Percentiles rank a stretch among this genome's conserved stretches.
Evolutionary conservation across 1,139 yeast species (phyloP).

Genomic region (Geotrichum europaeum): DNA sequence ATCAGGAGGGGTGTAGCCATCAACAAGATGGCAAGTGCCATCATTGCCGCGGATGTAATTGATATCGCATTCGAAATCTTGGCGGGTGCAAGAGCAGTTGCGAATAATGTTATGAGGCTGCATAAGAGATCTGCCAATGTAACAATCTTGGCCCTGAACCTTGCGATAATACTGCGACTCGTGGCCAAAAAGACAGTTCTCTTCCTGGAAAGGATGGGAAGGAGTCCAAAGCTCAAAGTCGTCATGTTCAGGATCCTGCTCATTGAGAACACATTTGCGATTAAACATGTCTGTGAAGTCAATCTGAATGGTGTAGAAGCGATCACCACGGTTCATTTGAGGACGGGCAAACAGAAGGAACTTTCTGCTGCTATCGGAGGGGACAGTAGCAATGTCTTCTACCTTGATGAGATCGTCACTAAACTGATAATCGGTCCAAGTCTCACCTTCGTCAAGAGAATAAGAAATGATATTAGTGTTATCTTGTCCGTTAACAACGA

Average conservation of each 20-base stretch:
- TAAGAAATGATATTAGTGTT: conserved; percentile 55
- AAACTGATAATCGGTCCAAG: conserved; percentile 68
- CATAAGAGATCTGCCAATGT: conserved; percentile 48
- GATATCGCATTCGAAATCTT: conserved; percentile 92
- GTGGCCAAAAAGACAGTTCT: conserved; percentile 83
- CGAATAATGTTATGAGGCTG: conserved; percentile 53
- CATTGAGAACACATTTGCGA: conserved; percentile 65
- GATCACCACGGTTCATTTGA: conserved; percentile 39
- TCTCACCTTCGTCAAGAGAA: conserved; percentile 72
- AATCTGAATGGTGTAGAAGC: conserved; percentile 46
- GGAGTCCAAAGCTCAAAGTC: conserved; percentile 89
- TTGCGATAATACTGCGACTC: conserved; percentile 73
- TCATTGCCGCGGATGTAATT: conserved; percentile 66
- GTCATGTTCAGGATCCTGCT: conserved; percentile 50
- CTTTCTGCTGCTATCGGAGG: conserved; percentile 78
- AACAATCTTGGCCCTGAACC: conserved; percentile 62
- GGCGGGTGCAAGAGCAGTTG: conserved; percentile 79
- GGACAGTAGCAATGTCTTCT: conserved; percentile 79
- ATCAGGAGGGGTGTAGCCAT: conserved; percentile 64
- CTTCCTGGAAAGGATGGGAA: conserved; percentile 52
- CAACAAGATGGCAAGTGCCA: conserved; percentile 79
- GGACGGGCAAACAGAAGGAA: conserved; percentile 51
- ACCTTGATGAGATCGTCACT: conserved; percentile 51
- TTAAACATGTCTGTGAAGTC: conserved; percentile 64
- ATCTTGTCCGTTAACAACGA: conserved; percentile 54